Base-by-base conservation (phyloP, 1,139 yeast genomes). In the Ogataea hybrid region DNA sequence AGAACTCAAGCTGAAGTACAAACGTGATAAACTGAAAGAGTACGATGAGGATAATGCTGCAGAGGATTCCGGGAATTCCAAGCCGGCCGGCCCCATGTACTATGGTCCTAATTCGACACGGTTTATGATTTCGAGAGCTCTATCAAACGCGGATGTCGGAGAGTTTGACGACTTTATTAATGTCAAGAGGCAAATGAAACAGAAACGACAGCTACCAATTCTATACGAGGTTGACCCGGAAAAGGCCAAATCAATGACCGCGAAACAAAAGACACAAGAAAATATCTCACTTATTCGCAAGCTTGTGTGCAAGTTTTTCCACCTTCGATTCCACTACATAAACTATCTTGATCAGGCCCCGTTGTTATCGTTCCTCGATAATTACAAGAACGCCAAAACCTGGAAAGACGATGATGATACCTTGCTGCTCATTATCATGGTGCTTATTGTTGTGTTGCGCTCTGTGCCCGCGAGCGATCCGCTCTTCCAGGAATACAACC, bases 401-500 rank as follows among this genome's bases (percentile, higher is more conserved):
- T 73, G 80, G 79, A 75, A 71, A 42, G 63, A 70, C 46, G 76
- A 73, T 48, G 79, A 75, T 53, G 79, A 74, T 44, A 50, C 43
- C n/a, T 56, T 75, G 49, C 60, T 75, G 29, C 59, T 75, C 33
- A 58, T 74, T 28, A 63, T 71, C 38, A 71, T 73, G 71, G 63
- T 75, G 15, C 54, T 75, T 23, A 61, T 73, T 9, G 57, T 72
- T 9, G 58, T 73, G 12, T 51, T 73, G 25, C 65, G 70, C 43
- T 64, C 74, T 37, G 50, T 72, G 23, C 32, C 66, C 50, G 36
- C 65, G 57, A 45, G 62, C 53, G 59, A 66, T 60, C 43, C 66
- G 53, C 12, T 59, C 54, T 35, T 65, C 54, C 29, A 49, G 59
- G 42, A 59, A 56, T 37, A 62, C 61, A 40, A 53, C 44, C 34